These are phyloP conservation scores for Russula sp. DNA, from an alignment of 768 basidiomycete species.

Conservation along the genomic window DNA sequence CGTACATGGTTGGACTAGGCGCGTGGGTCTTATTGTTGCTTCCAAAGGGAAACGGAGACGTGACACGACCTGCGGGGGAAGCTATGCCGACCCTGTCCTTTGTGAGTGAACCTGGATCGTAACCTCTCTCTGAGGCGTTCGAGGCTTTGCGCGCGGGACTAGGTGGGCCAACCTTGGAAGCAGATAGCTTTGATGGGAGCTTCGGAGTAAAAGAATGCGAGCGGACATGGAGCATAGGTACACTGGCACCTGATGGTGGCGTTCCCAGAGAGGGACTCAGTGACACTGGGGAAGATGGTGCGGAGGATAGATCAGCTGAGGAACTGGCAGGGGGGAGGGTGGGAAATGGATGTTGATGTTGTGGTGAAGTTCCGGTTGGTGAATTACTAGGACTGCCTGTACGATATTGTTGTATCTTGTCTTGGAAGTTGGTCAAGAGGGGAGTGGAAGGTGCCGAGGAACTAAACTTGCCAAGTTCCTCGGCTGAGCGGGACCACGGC, in stretches of 20 bases:
- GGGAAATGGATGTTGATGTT: slow-evolving; percentile 32
- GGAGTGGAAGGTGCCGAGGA: slow-evolving; percentile 31
- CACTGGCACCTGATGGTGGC: slow-evolving; percentile 15
- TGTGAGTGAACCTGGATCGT: not conserved
- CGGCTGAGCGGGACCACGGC: slow-evolving; percentile 74
- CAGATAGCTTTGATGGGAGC: slow-evolving; percentile 60
- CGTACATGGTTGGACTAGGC: slow-evolving; percentile 21
- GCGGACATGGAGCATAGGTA: slow-evolving; percentile 43
- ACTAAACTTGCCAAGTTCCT: slow-evolving; percentile 62
- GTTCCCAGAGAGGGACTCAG: slow-evolving; percentile 30
- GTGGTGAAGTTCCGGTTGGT: slow-evolving; percentile 18
- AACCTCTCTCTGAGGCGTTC: slow-evolving; percentile 18
- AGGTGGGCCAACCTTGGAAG: slow-evolving; percentile 41
- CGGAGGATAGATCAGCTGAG: slow-evolving; percentile 12
- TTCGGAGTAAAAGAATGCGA: slow-evolving; percentile 70
- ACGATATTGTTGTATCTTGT: slow-evolving; percentile 62
- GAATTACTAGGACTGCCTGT: slow-evolving; percentile 37
- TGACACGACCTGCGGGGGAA: slow-evolving; percentile 18
- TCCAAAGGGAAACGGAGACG: slow-evolving; percentile 33
- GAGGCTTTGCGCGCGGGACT: slow-evolving; percentile 49
- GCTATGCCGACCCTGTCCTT: not conserved
- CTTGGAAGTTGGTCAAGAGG: slow-evolving; percentile 49
- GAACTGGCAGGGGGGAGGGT: slow-evolving; percentile 25
- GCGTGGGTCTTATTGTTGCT: slow-evolving; percentile 20
- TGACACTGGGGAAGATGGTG: slow-evolving; percentile 29